Percentiles rank a stretch among this genome's conserved stretches.
Evolutionary conservation across 2,329 filamentous ascomycete genomes (phyloP).

Genomic region (Xylariaceae sp.): DNA sequence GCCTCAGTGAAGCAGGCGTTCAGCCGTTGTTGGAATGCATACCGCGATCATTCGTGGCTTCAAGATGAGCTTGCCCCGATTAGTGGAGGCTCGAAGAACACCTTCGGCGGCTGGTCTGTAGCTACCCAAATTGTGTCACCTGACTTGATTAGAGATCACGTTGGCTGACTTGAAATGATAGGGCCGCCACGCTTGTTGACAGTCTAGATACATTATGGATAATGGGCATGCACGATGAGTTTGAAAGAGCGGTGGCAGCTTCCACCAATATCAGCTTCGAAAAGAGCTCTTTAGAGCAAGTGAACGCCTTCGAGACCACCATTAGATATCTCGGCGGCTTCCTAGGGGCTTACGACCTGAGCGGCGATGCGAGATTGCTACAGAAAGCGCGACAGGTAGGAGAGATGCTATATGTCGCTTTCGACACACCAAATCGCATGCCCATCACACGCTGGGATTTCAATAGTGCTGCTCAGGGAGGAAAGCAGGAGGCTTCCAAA

Average conservation of each 20-base stretch:
- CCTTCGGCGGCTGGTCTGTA: conserved; percentile 38
- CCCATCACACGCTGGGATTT: conserved; percentile 21
- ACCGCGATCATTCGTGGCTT: conserved; percentile 39
- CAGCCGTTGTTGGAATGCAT: conserved; percentile 34
- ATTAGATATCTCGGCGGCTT: conserved; percentile 42
- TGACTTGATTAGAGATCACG: no score
- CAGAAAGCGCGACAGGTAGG: conserved; percentile 42
- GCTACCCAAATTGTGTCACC: neutral
- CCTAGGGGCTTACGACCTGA: conserved; percentile 38
- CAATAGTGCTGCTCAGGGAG: neutral
- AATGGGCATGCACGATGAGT: conserved; percentile 44
- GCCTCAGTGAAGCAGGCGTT: conserved; percentile 20
- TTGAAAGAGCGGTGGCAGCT: conserved; percentile 40
- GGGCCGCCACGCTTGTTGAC: conserved; percentile 47
- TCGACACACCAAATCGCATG: conserved; percentile 44
- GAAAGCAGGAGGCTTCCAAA: conserved; percentile 12
- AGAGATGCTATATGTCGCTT: conserved; percentile 42
- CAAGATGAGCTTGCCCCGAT: conserved; percentile 42
- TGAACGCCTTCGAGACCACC: conserved; percentile 41
- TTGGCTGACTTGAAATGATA: neutral
- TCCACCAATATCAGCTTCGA: conserved; percentile 40
- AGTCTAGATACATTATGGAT: conserved; percentile 34
- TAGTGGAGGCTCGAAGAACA: conserved; percentile 35
- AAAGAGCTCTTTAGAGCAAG: conserved; percentile 22
- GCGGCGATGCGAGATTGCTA: conserved; percentile 34